Evolutionary conservation across 805 yeast genomes (phyloP).

Genomic region (Starmera caribaea): DNA sequence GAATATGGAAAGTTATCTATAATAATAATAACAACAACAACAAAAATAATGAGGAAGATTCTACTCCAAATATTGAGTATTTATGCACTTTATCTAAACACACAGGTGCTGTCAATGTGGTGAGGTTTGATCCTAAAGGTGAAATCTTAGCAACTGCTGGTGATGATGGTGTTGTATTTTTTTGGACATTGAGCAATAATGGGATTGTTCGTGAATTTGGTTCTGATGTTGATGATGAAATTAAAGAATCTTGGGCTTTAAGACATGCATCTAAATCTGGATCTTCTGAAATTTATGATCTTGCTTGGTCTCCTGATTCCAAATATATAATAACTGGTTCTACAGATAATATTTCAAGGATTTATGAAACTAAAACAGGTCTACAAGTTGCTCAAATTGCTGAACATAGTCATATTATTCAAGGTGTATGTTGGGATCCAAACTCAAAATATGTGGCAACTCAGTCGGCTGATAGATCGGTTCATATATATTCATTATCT

Average conservation of each 20-base stretch:
- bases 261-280: constrained; percentile 49
- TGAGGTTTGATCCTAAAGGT: constrained; percentile 69
- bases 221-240: constrained; percentile 34
- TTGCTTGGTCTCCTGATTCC: constrained; percentile 88
- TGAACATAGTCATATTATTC: constrained; percentile 84
- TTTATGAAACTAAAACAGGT: constrained; percentile 53
- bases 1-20: constrained; percentile 36
- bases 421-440: constrained; percentile 97
- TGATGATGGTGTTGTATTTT: constrained; percentile 82
- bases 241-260: constrained; percentile 67
- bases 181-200: constrained; percentile 61
- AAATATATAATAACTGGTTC: constrained; percentile 75
- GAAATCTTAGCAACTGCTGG: constrained; percentile 78
- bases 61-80: constrained; percentile 47
- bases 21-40: background rate
- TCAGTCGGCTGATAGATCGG: constrained; percentile 82
- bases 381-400: constrained; percentile 46
- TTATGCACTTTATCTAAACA: constrained; percentile 78
- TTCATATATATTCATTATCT: constrained; percentile 51
- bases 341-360: constrained; percentile 77
- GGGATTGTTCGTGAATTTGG: constrained; percentile 50
- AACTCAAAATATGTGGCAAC: constrained; percentile 65
- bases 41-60: constrained; percentile 22
- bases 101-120: constrained; percentile 90
- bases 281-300: constrained; percentile 75